phyloP scores from a whole-genome alignment of 2,329 filamentous ascomycete species.

The Alternaria triticimaculans region DNA sequence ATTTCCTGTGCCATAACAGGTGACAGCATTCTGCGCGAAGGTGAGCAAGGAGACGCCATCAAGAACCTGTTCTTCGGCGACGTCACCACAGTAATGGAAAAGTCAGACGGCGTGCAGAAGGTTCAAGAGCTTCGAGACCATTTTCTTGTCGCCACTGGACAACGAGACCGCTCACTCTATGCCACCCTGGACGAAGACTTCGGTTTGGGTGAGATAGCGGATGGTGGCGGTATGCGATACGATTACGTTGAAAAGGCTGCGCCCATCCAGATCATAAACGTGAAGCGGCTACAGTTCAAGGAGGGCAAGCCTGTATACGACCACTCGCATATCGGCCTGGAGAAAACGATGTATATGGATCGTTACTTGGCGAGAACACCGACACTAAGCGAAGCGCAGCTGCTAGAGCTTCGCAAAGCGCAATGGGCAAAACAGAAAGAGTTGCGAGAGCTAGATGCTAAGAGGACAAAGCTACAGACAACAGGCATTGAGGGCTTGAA shows the following conservation, averaged over 20 bases:
- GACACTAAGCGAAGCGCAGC: slow-evolving; percentile 43
- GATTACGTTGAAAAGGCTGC: slow-evolving; percentile 67
- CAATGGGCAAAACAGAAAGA: slow-evolving; percentile 77
- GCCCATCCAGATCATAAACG: slow-evolving; percentile 85
- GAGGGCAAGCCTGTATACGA: slow-evolving; percentile 54
- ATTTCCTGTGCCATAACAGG: slow-evolving; percentile 87
- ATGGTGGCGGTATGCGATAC: slow-evolving; percentile 34
- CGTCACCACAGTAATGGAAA: slow-evolving; percentile 54
- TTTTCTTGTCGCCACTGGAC: slow-evolving; percentile 65
- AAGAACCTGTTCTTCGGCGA: slow-evolving; percentile 58
- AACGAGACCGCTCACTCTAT: slow-evolving; percentile 72
- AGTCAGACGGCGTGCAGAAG: slow-evolving; percentile 53
- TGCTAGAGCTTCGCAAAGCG: slow-evolving; percentile 70
- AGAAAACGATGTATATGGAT: slow-evolving; percentile 83
- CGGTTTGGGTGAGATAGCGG: slow-evolving; percentile 73
- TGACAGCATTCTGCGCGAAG: slow-evolving; percentile 67
- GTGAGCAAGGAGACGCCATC: slow-evolving; percentile 81
- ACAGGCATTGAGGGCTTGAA: slow-evolving; percentile 40
- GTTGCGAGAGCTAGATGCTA: slow-evolving; percentile 62
- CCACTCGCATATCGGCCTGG: slow-evolving; percentile 73
- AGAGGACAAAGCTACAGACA: slow-evolving; percentile 51
- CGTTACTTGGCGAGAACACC: slow-evolving; percentile 66
- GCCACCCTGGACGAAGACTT: slow-evolving; percentile 85
- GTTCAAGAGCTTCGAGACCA: slow-evolving; percentile 67
- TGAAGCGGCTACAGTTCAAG: slow-evolving; percentile 81